Percentiles rank a stretch among this genome's conserved stretches.
Conservation (phyloP, 1,139 yeast species). For the Pichia sp. region DNA sequence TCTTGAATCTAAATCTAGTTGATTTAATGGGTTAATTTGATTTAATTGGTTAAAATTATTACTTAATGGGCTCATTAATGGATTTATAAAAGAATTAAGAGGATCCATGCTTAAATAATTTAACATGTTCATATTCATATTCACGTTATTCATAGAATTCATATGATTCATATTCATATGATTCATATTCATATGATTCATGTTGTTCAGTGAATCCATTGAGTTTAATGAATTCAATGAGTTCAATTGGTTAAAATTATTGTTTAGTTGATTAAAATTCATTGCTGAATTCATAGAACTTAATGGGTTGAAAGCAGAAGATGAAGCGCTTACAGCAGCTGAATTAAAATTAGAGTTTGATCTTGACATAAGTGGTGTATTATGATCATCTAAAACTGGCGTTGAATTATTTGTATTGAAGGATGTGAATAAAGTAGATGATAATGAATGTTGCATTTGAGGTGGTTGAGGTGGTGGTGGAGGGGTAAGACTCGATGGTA, state of each 20-base stretch:
- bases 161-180: neutral
- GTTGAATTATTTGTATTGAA: neutral
- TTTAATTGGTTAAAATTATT: neutral
- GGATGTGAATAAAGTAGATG: constrained; percentile 8
- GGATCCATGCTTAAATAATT: neutral
- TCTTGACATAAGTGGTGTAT: constrained; percentile 3
- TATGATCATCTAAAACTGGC: neutral
- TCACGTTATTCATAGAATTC: too few species aligned
- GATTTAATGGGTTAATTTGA: neutral
- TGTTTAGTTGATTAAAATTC: neutral
- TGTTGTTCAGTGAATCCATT: neutral
- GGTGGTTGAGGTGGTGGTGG: constrained; percentile 2
- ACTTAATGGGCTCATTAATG: neutral
- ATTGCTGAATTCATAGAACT: neutral
- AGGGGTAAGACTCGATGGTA: neutral
- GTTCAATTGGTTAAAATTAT: neutral
- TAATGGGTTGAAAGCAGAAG: neutral
- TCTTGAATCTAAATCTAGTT: constrained; percentile 2
- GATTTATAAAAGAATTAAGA: neutral
- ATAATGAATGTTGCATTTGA: constrained; percentile 7
- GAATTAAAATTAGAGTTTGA: constrained; percentile 3
- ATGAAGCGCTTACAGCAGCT: neutral
- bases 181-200: neutral
- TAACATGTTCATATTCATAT: neutral
- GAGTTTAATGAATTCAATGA: neutral